Conservation (phyloP, 176 grass and related monocot species). For the Triticum monococcum region DNA sequence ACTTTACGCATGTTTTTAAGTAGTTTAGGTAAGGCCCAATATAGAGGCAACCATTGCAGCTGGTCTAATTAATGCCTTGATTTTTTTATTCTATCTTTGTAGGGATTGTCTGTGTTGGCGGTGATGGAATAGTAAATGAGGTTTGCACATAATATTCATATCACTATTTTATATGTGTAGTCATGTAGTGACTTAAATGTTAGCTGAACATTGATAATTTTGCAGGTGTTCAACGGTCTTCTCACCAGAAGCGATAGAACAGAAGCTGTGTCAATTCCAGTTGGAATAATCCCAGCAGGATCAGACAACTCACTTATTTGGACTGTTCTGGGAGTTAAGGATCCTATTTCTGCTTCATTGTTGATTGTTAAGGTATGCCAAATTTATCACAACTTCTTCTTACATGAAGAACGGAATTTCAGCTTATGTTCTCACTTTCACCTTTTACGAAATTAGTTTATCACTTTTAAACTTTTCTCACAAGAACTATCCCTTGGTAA, state of each 20-base stretch:
- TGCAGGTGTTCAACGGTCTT: constrained; percentile 95
- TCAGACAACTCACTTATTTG: constrained; percentile 98
- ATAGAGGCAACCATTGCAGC: constrained; percentile 9
- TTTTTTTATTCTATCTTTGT: constrained; percentile 41
- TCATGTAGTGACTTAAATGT: constrained; percentile 11
- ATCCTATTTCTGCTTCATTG: constrained; percentile 94
- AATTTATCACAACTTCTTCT: constrained; percentile 7
- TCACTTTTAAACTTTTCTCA: constrained; percentile 29
- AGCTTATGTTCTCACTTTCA: neutral
- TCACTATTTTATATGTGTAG: neutral
- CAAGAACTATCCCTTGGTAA: constrained; percentile 14
- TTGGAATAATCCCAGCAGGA: constrained; percentile 98
- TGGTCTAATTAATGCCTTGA: constrained; percentile 5
- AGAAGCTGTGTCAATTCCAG: constrained; percentile 91
- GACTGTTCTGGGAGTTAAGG: constrained; percentile 93
- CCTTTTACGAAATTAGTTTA: neutral
- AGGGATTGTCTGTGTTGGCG: constrained; percentile 96
- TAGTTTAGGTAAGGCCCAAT: constrained; percentile 21
- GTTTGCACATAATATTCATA: constrained; percentile 44
- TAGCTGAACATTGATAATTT: constrained; percentile 28
- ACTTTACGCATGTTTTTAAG: constrained; percentile 18
- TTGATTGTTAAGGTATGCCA: constrained; percentile 80
- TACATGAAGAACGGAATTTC: neutral
- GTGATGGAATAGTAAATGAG: constrained; percentile 99
- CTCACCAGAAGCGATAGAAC: constrained; percentile 79